Evolutionary conservation across 768 basidiomycete genomes (phyloP).

Genomic region (Russula brevipes): DNA sequence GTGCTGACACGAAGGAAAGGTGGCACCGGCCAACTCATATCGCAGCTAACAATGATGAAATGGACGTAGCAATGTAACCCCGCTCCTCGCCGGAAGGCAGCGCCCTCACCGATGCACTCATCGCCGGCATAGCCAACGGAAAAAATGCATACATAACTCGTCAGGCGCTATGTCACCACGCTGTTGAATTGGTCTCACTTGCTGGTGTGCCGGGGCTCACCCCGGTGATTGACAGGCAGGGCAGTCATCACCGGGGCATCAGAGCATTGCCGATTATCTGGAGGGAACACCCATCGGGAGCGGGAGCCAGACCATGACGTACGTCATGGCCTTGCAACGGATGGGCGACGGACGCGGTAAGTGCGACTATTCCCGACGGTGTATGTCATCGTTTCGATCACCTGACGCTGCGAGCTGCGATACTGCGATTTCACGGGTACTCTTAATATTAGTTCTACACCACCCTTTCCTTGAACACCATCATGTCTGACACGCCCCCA

Average conservation of each 20-base stretch:
- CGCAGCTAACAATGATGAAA: slow-evolving; percentile 68
- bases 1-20: slow-evolving; percentile 39
- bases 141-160: slow-evolving; percentile 82
- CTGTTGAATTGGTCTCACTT: slow-evolving; percentile 71
- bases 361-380: no score
- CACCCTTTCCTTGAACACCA: neutral
- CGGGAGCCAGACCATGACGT: slow-evolving; percentile 93
- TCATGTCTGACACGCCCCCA: neutral
- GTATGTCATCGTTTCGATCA: neutral
- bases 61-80: slow-evolving; percentile 72
- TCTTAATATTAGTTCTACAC: no score
- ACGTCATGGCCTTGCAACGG: slow-evolving; percentile 87
- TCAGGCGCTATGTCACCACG: slow-evolving; percentile 87
- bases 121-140: slow-evolving; percentile 90
- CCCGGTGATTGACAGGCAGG: slow-evolving; percentile 40
- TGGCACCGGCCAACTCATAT: slow-evolving; percentile 81
- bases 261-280: slow-evolving; percentile 61
- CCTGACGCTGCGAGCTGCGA: neutral
- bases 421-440: no score
- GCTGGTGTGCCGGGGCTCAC: neutral
- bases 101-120: slow-evolving; percentile 85
- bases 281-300: slow-evolving; percentile 82
- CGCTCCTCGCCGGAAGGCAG: slow-evolving; percentile 35
- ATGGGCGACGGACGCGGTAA: slow-evolving; percentile 52
- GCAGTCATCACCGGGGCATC: slow-evolving; percentile 89